Conservation (phyloP, 495 filamentous ascomycete species). For the Bacidia gigantensis region DNA sequence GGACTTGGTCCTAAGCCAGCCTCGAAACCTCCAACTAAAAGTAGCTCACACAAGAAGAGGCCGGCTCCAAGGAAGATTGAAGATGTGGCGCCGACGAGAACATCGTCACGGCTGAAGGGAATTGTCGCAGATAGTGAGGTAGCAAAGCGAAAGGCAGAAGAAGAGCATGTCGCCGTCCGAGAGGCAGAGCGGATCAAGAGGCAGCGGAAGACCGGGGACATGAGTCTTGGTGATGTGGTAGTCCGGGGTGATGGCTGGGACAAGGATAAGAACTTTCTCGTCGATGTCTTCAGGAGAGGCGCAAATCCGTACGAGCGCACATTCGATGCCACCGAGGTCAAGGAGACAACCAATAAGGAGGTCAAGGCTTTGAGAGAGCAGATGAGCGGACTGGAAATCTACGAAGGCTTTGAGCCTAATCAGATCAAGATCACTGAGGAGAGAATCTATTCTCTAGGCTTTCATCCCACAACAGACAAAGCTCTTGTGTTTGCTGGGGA, state of each 20-base stretch:
- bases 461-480: slow-evolving; percentile 78
- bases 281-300: slow-evolving; percentile 49
- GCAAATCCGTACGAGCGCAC: slow-evolving; percentile 69
- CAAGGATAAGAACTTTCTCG: slow-evolving; percentile 36
- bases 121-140: slow-evolving; percentile 56
- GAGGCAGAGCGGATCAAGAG: slow-evolving; percentile 57
- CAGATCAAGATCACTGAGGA: slow-evolving; percentile 89
- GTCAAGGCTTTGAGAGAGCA: slow-evolving; percentile 63
- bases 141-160: slow-evolving; percentile 68
- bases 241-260: slow-evolving; percentile 55
- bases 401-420: slow-evolving; percentile 67
- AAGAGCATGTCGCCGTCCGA: slow-evolving; percentile 46
- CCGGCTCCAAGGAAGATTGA: slow-evolving; percentile 34
- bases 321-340: slow-evolving; percentile 67
- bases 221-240: slow-evolving; percentile 63
- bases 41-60: slow-evolving; percentile 34
- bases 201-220: slow-evolving; percentile 53
- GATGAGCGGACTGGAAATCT: slow-evolving; percentile 68
- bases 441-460: slow-evolving; percentile 72
- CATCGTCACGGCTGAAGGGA: slow-evolving; percentile 51
- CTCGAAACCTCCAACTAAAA: slow-evolving; percentile 15
- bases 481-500: slow-evolving; percentile 90
- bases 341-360: slow-evolving; percentile 64
- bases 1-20: slow-evolving; percentile 33
- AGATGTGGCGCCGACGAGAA: slow-evolving; percentile 42